Evolutionary conservation across 2,329 filamentous ascomycete species (phyloP), one percentile per base, ranked within the genome.

Genomic region (Aspergillus sp.): DNA sequence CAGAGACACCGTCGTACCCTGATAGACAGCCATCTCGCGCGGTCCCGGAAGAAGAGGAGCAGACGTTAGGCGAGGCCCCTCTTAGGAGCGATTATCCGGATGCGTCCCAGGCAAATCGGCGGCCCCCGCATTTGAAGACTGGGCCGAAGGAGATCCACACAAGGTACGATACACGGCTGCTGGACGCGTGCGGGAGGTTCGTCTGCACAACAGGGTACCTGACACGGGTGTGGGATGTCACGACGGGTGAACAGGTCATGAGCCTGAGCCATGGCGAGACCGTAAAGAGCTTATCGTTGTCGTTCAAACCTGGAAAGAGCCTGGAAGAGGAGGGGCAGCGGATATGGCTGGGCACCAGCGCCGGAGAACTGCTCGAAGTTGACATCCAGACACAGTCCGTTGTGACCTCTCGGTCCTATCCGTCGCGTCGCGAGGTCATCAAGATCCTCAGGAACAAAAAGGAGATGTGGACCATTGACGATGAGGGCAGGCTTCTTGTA

Each of bases 391-490:
- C 78, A 1, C 80, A 88, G 51, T 75, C 72, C 22, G 69, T 94
- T 28, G 68, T 84, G 10, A 68, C 72, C 16, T 81, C 72, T 12
- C 84, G 82, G 47, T 63, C 73, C 31, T 82, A 83, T 2, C 91
- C 96, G 49, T 76, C 78, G 5, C 77, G 84, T 26, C 72, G 78
- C 40, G 84, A 93, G 45, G 74, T 98, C 31, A 74, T 84, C 42
- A 85, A 79, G 47, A 93, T 98, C 26, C 82, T 85, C 52, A 78
- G 91, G 24, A 82, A 93, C 56, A 80, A 77, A 41, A 85, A 86
- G 44, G 84, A 95, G 50, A 75, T 98, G 55, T 98, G 91, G 91
- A 88, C 88, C 0, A 59, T 98, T 29, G 91, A 96, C 53, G 88
- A 95, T 42, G 78, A 82, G 29, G 91, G 91, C 8, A 83, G 82